Evolutionary conservation across 371 early-diverging fungal species (phyloP).

Genomic region (Synchytrium microbalum): DNA sequence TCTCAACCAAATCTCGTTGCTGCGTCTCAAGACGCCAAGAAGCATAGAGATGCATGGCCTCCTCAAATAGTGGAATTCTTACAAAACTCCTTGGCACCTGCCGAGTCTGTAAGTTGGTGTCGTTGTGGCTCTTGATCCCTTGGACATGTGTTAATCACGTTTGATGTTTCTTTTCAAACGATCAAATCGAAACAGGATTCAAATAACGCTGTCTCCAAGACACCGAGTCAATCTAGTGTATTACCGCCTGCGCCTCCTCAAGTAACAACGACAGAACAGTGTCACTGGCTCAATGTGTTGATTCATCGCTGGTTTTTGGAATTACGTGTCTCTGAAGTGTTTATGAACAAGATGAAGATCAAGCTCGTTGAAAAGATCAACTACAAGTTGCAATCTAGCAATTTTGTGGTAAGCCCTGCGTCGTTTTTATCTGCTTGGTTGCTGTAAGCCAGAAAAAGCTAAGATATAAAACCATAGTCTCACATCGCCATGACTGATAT

Average conservation of each 20-base stretch:
- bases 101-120: constrained; percentile 1
- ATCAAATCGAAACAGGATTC: background rate
- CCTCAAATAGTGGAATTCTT: constrained; percentile 27
- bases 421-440: background rate
- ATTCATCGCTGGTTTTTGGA: constrained; percentile 36
- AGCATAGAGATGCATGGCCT: constrained; percentile 32
- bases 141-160: background rate
- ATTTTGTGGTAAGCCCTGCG: constrained; percentile 27
- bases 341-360: constrained; percentile 26
- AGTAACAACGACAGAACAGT: constrained; percentile 16
- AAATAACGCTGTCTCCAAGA: constrained; percentile 3
- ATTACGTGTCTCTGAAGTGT: constrained; percentile 31
- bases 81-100: constrained; percentile 15
- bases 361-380: constrained; percentile 35
- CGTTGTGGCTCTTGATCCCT: constrained; percentile 9
- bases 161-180: background rate
- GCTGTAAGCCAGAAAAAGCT: background rate
- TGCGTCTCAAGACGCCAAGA: background rate
- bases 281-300: constrained; percentile 34
- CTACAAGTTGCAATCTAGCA: constrained; percentile 30
- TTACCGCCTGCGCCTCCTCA: background rate
- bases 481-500: constrained; percentile 35
- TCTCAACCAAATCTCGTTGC: background rate
- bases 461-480: constrained; percentile 14
- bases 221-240: background rate